A percentile compares a stretch with the other conserved stretches of the same genome.
phyloP scores from a whole-genome alignment of 352 stramenopile species.

The Phytophthora lateralis region DNA sequence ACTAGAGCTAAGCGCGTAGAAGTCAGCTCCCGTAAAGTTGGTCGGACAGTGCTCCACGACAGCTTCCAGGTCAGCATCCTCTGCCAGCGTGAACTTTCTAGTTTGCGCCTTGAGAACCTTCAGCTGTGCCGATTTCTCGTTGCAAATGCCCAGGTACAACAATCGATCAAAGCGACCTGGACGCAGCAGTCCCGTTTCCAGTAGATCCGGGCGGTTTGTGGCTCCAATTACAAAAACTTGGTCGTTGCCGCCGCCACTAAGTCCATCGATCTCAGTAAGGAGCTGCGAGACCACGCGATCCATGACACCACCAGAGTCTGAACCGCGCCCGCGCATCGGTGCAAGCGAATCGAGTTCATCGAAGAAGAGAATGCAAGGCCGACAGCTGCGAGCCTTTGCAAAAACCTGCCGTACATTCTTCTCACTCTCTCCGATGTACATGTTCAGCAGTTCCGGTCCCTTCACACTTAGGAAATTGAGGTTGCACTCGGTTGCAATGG shows the following conservation, averaged over 20 bases:
- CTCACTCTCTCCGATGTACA: slow-evolving; percentile 98
- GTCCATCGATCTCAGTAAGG: slow-evolving; percentile 94
- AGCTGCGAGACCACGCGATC: slow-evolving; percentile 97
- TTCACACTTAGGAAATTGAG: slow-evolving; percentile 97
- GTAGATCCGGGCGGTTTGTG: slow-evolving; percentile 96
- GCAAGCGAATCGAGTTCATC: slow-evolving; percentile 93
- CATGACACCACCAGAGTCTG: slow-evolving; percentile 93
- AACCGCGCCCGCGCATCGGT: slow-evolving; percentile 88
- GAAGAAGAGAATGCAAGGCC: slow-evolving; percentile 93
- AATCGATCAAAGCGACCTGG: slow-evolving; percentile 91
- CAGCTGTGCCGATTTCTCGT: slow-evolving; percentile 66
- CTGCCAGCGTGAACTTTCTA: slow-evolving; percentile 73
- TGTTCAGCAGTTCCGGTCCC: slow-evolving; percentile 95
- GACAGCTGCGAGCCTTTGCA: slow-evolving; percentile 77
- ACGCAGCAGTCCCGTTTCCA: slow-evolving; percentile 95
- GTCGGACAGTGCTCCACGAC: slow-evolving; percentile 66
- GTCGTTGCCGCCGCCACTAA: slow-evolving; percentile 71
- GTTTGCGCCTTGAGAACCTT: slow-evolving; percentile 88
- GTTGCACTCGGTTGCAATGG: slow-evolving; percentile 95
- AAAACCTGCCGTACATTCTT: slow-evolving; percentile 96
- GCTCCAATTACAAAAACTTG: slow-evolving; percentile 96
- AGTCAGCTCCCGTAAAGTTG: slow-evolving; percentile 86
- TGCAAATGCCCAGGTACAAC: slow-evolving; percentile 86
- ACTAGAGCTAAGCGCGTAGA: slow-evolving; percentile 84
- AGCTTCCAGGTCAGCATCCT: slow-evolving; percentile 62